Evolutionary conservation across 306 rosid species (phyloP), one percentile per base, ranked within the genome.

Genomic region (Quercus wislizeni): DNA sequence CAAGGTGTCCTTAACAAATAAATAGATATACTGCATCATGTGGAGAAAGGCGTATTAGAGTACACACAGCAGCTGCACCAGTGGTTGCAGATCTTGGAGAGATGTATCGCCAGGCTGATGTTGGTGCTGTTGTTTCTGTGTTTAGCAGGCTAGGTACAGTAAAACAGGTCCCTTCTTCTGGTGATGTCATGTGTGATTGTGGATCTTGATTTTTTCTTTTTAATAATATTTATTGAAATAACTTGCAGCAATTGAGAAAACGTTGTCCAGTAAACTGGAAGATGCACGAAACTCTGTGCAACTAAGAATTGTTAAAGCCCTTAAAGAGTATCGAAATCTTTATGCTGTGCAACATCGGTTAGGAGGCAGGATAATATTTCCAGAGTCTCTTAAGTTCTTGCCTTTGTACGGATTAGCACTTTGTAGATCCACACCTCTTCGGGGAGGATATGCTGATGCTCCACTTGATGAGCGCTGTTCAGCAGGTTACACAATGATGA

Each of bases 1-100:
- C 55, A 69, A 79, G 71, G 78, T 74, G 71, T 85, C 90, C 91
- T 81, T 93, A 87, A 91, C 90, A 69, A 78, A 56, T 74, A 71
- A 84, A 87, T 85, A 96, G 99, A 84, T 93, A 96, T 77, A 96
- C 99, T 57, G 97, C 99, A 64, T 96, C 99, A 81, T 96, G 99
- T 73, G 99, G 99, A 75, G 98, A 96, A 87, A 90, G 99, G 81
- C 99, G 98, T 58, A 91, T 96, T 84, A 93, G 99, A 88, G 87
- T 96, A 75, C 98, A 93, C 87, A 96, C 99, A 23, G 92, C 92
- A 78, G 99, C 98, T 49, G 93, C 88, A 38, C 98, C 99, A 10
- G 98, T 93, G 71, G 98, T 96, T 65, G 80, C 97, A 79, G 99
- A 96, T 73, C 84, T 96, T 85, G 91, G 88, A 38, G 97, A 93